Evolutionary conservation across 139 green algal species (phyloP).

Genomic region (Asterochloris sp.): DNA sequence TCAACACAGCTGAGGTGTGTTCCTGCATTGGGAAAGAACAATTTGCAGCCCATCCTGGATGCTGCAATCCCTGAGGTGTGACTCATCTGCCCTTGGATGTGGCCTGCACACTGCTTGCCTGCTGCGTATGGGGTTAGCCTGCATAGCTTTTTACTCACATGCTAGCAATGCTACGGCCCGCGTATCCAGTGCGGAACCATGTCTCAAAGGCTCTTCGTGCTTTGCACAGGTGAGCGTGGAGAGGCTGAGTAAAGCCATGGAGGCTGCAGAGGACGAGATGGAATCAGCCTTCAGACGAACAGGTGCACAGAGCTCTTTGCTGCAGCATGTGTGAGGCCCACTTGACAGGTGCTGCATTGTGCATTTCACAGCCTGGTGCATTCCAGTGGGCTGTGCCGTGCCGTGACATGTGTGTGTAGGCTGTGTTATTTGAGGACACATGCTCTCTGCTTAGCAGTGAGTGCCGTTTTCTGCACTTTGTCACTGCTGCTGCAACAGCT

Average conservation of each 20-base stretch:
- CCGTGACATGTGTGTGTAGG: neutral
- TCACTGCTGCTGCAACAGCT: neutral
- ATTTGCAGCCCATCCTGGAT: too few relatives aligned
- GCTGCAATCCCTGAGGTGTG: neutral
- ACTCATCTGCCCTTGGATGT: neutral
- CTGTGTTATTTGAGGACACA: neutral
- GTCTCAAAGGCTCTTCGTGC: neutral
- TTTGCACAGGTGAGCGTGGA: conserved; percentile 43
- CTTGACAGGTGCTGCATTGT: neutral
- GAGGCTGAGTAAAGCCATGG: conserved; percentile 54
- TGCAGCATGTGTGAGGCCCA: neutral
- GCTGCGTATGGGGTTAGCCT: too few relatives aligned
- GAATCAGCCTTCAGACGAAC: conserved; percentile 39
- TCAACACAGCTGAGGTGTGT: conserved; percentile 3
- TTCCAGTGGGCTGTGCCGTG: neutral
- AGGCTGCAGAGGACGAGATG: conserved; percentile 64
- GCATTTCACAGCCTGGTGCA: neutral
- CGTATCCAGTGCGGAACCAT: neutral
- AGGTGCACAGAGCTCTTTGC: neutral
- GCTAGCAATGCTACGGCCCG: neutral
- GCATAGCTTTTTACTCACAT: too few relatives aligned
- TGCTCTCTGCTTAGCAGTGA: neutral
- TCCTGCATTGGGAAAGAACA: too few relatives aligned
- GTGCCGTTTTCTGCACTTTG: neutral
- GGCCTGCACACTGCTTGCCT: neutral